Percentiles rank a stretch among this genome's conserved stretches.
These are phyloP conservation scores for Sporobolomyces roseus DNA, from an alignment of 768 basidiomycete genomes.

Conservation along the genomic window DNA sequence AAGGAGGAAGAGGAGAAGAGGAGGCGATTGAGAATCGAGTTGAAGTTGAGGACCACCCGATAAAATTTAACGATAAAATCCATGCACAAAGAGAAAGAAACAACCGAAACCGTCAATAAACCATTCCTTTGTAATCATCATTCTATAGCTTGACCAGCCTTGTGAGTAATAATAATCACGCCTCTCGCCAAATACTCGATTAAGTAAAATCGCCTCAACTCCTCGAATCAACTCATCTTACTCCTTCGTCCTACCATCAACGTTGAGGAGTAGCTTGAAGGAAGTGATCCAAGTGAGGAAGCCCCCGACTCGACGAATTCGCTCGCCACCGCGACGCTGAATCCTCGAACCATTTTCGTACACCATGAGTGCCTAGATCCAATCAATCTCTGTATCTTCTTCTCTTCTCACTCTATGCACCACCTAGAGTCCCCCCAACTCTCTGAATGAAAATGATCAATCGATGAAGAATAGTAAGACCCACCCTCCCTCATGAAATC, in stretches of 20 bases:
- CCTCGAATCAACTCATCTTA: background rate
- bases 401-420: background rate
- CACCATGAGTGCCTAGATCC: slow-evolving; percentile 21
- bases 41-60: slow-evolving; percentile 13
- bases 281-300: too few species aligned
- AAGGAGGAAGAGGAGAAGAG: background rate
- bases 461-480: slow-evolving; percentile 52
- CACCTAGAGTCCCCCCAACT: background rate
- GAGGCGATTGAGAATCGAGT: too few species aligned
- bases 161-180: too few species aligned
- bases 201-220: too few species aligned
- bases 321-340: too few species aligned
- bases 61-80: background rate
- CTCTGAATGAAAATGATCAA: slow-evolving; percentile 23
- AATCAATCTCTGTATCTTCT: slow-evolving; percentile 22
- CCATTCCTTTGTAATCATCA: background rate
- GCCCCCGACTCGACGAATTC: too few species aligned
- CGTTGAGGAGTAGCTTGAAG: too few species aligned
- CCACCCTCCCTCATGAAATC: slow-evolving; percentile 99
- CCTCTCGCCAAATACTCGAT: too few species aligned
- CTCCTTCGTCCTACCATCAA: too few species aligned
- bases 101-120: slow-evolving; percentile 32
- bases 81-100: slow-evolving; percentile 12
- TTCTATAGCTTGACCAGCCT: slow-evolving; percentile 15
- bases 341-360: background rate